Conservation (phyloP, 2,329 filamentous ascomycete species). For the Magnaporthiopsis incrustans region DNA sequence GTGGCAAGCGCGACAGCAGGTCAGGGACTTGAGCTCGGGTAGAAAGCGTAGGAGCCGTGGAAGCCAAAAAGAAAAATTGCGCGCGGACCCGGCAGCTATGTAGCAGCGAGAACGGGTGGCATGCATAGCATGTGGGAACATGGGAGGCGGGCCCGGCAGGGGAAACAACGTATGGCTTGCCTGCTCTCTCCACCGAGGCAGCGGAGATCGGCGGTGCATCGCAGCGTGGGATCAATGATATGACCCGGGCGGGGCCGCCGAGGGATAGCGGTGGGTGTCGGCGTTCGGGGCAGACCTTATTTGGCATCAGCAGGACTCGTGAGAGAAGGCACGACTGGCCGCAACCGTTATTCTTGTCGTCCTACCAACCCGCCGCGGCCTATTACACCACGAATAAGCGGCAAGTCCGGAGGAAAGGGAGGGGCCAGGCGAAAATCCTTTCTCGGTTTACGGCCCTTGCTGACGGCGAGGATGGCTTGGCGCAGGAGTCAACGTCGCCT, state of each 20-base stretch:
- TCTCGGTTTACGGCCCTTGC: not conserved
- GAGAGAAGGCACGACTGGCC: not conserved
- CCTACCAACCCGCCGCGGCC: not conserved
- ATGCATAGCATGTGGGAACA: not conserved
- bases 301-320: not conserved
- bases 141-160: not conserved
- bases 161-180: not conserved
- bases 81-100: not conserved
- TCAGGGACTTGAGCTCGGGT: not conserved
- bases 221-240: not conserved
- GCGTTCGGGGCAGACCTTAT: not conserved
- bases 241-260: not conserved
- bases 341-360: too few species aligned
- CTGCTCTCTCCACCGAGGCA: not conserved
- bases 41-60: not conserved
- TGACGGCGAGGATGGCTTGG: not conserved
- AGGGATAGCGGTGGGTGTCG: not conserved
- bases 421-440: not conserved
- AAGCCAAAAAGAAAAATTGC: not conserved
- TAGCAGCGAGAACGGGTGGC: not conserved
- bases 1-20: not conserved
- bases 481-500: not conserved
- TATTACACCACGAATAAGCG: not conserved
- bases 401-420: not conserved
- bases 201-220: not conserved